phyloP scores from a whole-genome alignment of 306 rosid species.

The Vicia villosa region DNA sequence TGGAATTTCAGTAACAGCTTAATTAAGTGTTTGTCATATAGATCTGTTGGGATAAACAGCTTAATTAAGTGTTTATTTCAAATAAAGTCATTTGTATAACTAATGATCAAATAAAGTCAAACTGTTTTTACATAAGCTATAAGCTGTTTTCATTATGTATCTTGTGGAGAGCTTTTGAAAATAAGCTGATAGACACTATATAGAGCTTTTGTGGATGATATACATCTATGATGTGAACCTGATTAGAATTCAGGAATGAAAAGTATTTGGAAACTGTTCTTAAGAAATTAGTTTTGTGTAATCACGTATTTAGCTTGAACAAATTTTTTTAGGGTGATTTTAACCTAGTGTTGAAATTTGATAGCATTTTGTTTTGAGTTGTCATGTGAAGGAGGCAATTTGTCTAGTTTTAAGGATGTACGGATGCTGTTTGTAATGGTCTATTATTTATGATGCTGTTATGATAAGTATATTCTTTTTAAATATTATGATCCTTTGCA shows the following conservation, averaged over 20 bases:
- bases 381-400: slow-evolving; percentile 3
- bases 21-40: no score
- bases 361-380: slow-evolving; percentile 14
- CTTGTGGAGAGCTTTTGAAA: not conserved
- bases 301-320: slow-evolving; percentile 5
- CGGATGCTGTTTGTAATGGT: slow-evolving; percentile 7
- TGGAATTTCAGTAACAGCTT: no score
- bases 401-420: slow-evolving; percentile 24
- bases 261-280: not conserved
- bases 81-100: not conserved
- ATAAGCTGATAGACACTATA: not conserved
- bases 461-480: not conserved
- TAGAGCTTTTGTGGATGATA: slow-evolving; percentile 7
- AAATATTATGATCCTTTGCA: not conserved
- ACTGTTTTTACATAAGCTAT: not conserved
- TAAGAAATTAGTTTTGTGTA: not conserved
- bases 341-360: slow-evolving; percentile 5
- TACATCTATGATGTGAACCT: slow-evolving; percentile 21
- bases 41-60: not conserved
- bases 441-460: slow-evolving; percentile 10
- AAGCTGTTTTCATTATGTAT: not conserved
- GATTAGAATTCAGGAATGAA: slow-evolving; percentile 17
- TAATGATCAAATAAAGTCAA: not conserved
- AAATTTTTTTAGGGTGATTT: slow-evolving; percentile 19
- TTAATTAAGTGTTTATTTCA: not conserved